Conservation (phyloP, 2,329 filamentous ascomycete genomes). For the Tolypocladium guangdongense region DNA sequence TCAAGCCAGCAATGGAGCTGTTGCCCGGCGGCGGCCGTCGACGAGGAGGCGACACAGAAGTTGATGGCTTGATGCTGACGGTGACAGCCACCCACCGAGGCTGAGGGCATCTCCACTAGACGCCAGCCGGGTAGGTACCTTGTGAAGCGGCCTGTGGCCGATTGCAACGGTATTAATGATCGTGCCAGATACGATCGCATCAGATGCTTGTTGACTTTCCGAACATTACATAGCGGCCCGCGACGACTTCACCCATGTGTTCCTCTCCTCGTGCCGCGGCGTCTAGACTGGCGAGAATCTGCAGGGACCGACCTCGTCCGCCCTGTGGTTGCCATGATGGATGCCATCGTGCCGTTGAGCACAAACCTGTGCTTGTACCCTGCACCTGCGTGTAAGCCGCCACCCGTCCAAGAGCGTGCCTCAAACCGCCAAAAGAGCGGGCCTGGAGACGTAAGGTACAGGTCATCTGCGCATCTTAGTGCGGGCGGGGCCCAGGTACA, state of each 20-base stretch:
- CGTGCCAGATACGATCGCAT: not conserved
- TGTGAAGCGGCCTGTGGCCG: not conserved
- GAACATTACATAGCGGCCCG: no score
- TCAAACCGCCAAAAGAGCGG: not conserved
- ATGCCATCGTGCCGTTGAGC: not conserved
- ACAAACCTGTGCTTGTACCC: not conserved
- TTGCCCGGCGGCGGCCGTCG: not conserved
- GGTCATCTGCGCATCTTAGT: conserved; percentile 24
- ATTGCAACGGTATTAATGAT: not conserved
- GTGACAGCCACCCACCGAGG: not conserved
- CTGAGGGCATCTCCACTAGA: not conserved
- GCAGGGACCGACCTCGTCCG: not conserved
- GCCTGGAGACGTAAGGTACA: conserved; percentile 22
- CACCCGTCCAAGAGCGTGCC: not conserved
- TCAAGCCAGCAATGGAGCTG: not conserved
- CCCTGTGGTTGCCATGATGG: not conserved
- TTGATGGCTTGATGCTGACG: not conserved
- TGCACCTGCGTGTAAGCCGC: not conserved
- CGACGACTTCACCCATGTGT: not conserved
- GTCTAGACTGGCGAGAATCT: not conserved
- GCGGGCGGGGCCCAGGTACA: conserved; percentile 22
- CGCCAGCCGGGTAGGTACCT: not conserved
- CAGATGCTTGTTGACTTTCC: not conserved
- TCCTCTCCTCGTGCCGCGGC: not conserved
- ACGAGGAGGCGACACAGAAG: not conserved